Conservation (phyloP, 139 green algal species). For the Chlorella sp. region DNA sequence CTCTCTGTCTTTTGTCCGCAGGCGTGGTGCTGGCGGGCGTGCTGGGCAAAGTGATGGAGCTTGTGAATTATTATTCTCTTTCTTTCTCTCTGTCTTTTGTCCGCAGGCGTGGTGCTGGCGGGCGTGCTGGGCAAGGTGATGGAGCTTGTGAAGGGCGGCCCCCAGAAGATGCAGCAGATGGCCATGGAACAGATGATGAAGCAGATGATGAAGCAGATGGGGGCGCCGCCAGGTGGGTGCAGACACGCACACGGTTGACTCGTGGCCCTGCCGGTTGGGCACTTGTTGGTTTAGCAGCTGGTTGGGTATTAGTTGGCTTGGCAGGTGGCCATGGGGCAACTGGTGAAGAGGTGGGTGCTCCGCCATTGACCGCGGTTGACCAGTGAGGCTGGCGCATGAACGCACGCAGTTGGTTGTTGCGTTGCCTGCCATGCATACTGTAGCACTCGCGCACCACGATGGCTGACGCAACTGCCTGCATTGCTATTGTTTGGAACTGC, state of each 20-base stretch:
- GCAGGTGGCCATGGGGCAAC: background rate
- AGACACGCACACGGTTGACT: background rate
- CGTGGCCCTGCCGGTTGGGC: background rate
- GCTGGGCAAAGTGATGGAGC: too few relatives aligned
- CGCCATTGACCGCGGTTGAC: too few relatives aligned
- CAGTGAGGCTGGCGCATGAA: background rate
- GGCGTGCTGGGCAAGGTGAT: constrained; percentile 32
- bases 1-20: background rate
- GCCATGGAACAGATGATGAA: constrained; percentile 52
- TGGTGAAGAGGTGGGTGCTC: too few relatives aligned
- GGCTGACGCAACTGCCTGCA: too few relatives aligned
- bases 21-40: constrained; percentile 27
- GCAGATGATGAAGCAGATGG: constrained; percentile 60
- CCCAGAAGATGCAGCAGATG: constrained; percentile 48
- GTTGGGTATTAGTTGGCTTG: background rate
- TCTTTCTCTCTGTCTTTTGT: too few relatives aligned
- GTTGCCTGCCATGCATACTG: background rate
- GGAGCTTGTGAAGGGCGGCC: constrained; percentile 35
- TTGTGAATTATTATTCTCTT: too few relatives aligned
- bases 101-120: constrained; percentile 38
- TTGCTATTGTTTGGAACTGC: too few relatives aligned
- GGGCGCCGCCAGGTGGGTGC: background rate
- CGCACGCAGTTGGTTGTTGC: too few relatives aligned
- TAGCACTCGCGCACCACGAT: too few relatives aligned
- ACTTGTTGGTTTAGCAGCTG: background rate